A percentile compares a stretch with the other conserved stretches of the same genome.
These are phyloP conservation scores for Trichoderma atroviride DNA, from an alignment of 2,329 filamentous ascomycete species.

Conservation along the genomic window DNA sequence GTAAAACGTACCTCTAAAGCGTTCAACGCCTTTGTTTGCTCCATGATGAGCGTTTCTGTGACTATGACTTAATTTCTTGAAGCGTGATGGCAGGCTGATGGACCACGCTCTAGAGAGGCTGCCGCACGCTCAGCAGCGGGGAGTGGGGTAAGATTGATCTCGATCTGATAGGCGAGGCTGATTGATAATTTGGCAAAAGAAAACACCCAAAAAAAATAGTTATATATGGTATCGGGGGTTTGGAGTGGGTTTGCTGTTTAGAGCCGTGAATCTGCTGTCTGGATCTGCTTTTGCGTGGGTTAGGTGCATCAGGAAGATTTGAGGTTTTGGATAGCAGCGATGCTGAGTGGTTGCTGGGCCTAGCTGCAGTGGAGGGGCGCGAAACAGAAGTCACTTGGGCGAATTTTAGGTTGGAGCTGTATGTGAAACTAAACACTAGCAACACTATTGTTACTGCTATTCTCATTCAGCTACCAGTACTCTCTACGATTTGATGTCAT, in stretches of 20 bases:
- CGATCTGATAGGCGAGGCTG: constrained; percentile 24
- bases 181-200: background rate
- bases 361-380: constrained; percentile 9
- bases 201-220: background rate
- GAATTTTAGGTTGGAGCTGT: background rate
- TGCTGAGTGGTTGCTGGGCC: background rate
- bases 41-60: constrained; percentile 55
- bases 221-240: background rate
- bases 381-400: background rate
- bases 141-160: constrained; percentile 19
- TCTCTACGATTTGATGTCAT: background rate
- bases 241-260: background rate
- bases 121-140: constrained; percentile 12
- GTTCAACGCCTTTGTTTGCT: constrained; percentile 69
- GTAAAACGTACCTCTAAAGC: constrained; percentile 57
- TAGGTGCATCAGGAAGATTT: constrained; percentile 25
- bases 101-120: constrained; percentile 8
- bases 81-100: background rate
- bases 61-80: background rate
- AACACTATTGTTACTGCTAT: background rate
- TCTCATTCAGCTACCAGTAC: background rate
- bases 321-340: constrained; percentile 19
- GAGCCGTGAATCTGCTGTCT: background rate
- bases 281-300: background rate
- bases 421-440: background rate